Evolutionary conservation across 78 protist genomes (phyloP), one percentile per base, ranked within the genome.

Genomic region (Cyanophora paradoxa): DNA sequence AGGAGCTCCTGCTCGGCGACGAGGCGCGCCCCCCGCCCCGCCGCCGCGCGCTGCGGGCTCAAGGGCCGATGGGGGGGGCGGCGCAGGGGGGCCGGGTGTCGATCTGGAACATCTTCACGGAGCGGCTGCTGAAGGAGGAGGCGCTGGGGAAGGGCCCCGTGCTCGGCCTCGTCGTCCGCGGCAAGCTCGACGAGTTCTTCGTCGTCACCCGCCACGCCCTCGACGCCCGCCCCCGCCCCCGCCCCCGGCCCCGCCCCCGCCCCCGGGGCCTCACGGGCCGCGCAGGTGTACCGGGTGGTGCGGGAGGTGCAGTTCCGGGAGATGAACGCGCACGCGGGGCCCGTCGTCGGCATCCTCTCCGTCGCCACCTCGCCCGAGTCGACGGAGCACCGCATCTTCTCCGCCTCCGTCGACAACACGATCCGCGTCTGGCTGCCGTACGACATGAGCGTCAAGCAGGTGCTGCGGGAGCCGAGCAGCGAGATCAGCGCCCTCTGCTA

Each of bases 341-440:
- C 69, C 1, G 31, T 62, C 19, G n/a, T 39, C 44, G 28, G 34
- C 17, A 28, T 62, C 19, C 14, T 22, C 6, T 26, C 36, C 36
- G 62, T 28, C 10, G 62, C 24, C 13, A 4, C 62, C 22, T 36
- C 17, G 37, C 37, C 36, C 64, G 64, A 3, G 11, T 11, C 26
- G 64, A 4, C 36, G 1, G 22, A 37, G 31, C 30, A n/a, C n/a
- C n/a, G n/a, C n/a, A n/a, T 62, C 28, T 62, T 6, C 69, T 62
- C 69, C 34, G 69, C 69, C 10, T 36, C 69, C 31, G 20, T 62
- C 33, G 69, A 62, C 50, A 26, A 26, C 69, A 39, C 50, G 50
- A 62, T 62, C 48, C 1, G 50, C 30, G 44, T 31, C 20, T 62
- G 69, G 69, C 52, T 37, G 1, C 37, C 48, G 30, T 22, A 22